Evolutionary conservation across 305 asterid species (phyloP).

Genomic region (Fraxinus albicans): DNA sequence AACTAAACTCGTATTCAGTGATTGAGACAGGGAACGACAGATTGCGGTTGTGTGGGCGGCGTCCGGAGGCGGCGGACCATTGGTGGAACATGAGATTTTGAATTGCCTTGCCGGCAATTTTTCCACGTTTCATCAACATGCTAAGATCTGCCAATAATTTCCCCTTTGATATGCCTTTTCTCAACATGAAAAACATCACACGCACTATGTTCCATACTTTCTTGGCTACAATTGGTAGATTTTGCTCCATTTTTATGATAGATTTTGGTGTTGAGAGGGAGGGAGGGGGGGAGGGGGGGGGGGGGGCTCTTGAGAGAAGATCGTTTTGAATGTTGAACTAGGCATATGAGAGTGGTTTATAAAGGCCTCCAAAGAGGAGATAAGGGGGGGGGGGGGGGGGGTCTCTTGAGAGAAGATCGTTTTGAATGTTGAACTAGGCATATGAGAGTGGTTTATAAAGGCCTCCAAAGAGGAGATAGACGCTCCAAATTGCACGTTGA

Average conservation of each 20-base stretch:
- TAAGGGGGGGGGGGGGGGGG: neutral
- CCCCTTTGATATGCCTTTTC: constrained; percentile 42
- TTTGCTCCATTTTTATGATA: constrained; percentile 39
- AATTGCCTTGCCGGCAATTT: constrained; percentile 42
- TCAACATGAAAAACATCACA: constrained; percentile 41
- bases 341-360: constrained; percentile 28
- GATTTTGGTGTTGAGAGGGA: neutral
- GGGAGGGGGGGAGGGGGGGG: neutral
- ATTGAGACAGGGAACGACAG: constrained; percentile 23
- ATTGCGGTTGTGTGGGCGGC: constrained; percentile 24
- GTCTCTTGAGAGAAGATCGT: neutral
- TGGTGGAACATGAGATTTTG: constrained; percentile 47
- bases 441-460: constrained; percentile 37
- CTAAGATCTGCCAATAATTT: constrained; percentile 41
- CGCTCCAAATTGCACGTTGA: constrained; percentile 14
- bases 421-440: constrained; percentile 9
- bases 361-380: constrained; percentile 26
- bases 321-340: constrained; percentile 2
- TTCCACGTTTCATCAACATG: constrained; percentile 42
- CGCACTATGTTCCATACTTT: constrained; percentile 44
- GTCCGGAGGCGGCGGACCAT: constrained; percentile 24
- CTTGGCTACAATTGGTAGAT: constrained; percentile 43
- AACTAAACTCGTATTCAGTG: constrained; percentile 66
- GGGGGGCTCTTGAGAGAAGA: neutral
- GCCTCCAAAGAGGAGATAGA: constrained; percentile 4